phyloP scores from a whole-genome alignment of 2,329 filamentous ascomycete genomes.

The Botryotinia narcissicola region DNA sequence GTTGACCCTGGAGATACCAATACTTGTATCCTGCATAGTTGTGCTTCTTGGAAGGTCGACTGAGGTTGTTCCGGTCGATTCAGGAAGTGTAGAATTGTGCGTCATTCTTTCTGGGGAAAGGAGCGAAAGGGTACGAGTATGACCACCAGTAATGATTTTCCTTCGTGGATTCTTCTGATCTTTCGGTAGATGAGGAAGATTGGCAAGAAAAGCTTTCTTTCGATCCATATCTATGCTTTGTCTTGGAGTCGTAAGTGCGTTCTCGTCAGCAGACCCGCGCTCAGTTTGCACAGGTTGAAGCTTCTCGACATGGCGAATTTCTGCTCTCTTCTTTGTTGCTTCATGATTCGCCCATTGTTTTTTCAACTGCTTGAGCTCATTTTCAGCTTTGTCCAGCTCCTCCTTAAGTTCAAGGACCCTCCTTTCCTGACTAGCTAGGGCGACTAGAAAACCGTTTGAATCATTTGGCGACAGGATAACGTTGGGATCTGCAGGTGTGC shows the following conservation, averaged over 20 bases:
- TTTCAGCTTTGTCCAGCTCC: slow-evolving; percentile 80
- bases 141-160: slow-evolving; percentile 66
- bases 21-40: slow-evolving; percentile 37
- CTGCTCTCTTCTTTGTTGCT: slow-evolving; percentile 69
- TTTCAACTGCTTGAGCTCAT: slow-evolving; percentile 73
- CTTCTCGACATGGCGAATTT: slow-evolving; percentile 59
- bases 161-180: slow-evolving; percentile 45
- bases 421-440: slow-evolving; percentile 88
- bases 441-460: slow-evolving; percentile 64
- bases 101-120: slow-evolving; percentile 58
- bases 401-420: slow-evolving; percentile 87
- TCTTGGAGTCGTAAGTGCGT: slow-evolving; percentile 26
- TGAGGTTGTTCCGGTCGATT: slow-evolving; percentile 41
- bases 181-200: slow-evolving; percentile 38
- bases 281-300: slow-evolving; percentile 50
- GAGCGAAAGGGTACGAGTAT: slow-evolving; percentile 69
- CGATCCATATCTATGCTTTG: slow-evolving; percentile 65
- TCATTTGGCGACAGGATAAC: slow-evolving; percentile 34
- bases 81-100: slow-evolving; percentile 29
- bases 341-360: slow-evolving; percentile 79
- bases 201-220: slow-evolving; percentile 63
- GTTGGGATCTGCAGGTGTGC: slow-evolving; percentile 30
- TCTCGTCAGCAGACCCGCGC: slow-evolving; percentile 30
- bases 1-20: slow-evolving; percentile 32
- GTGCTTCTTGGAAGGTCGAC: slow-evolving; percentile 29